These are phyloP conservation scores for Halenospora varia DNA, from an alignment of 495 filamentous ascomycete genomes.

Conservation along the genomic window DNA sequence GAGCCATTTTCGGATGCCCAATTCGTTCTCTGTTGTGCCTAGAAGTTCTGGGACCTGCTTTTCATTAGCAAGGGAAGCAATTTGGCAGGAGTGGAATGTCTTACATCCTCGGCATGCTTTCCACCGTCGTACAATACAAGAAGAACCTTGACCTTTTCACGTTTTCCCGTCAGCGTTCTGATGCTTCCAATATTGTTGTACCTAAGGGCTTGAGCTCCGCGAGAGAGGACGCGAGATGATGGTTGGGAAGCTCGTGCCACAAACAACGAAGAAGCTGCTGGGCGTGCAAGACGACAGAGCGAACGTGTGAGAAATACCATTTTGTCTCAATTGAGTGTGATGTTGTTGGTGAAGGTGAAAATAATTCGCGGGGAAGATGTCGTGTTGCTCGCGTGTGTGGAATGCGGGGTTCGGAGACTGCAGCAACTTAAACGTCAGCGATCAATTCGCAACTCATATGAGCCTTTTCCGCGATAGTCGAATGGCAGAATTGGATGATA, in stretches of 20 bases:
- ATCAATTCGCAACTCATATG: no score
- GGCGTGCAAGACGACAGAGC: slow-evolving; percentile 31
- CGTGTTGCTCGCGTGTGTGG: no score
- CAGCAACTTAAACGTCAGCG: no score
- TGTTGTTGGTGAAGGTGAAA: neutral
- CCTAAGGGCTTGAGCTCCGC: slow-evolving; percentile 25
- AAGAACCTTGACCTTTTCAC: slow-evolving; percentile 45
- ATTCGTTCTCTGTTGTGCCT: slow-evolving; percentile 96
- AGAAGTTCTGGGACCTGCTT: slow-evolving; percentile 57
- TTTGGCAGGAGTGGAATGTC: slow-evolving; percentile 2
- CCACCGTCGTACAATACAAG: slow-evolving; percentile 51
- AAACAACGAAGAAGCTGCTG: slow-evolving; percentile 7
- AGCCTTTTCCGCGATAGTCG: no score
- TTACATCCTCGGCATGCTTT: slow-evolving; percentile 25
- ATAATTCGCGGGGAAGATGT: no score
- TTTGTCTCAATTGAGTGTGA: slow-evolving; percentile 32
- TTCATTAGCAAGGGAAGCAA: neutral
- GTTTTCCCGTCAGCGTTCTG: slow-evolving; percentile 27
- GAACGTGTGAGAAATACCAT: slow-evolving; percentile 48
- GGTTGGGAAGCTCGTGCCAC: slow-evolving; percentile 7
- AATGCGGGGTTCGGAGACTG: no score
- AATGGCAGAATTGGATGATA: no score
- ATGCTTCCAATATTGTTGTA: slow-evolving; percentile 23
- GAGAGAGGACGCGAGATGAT: slow-evolving; percentile 20
- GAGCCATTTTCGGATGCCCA: slow-evolving; percentile 93